Percentiles rank a stretch among this genome's conserved stretches.
Conservation (phyloP, 2,329 filamentous ascomycete species). For the Sarocladium strictum region DNA sequence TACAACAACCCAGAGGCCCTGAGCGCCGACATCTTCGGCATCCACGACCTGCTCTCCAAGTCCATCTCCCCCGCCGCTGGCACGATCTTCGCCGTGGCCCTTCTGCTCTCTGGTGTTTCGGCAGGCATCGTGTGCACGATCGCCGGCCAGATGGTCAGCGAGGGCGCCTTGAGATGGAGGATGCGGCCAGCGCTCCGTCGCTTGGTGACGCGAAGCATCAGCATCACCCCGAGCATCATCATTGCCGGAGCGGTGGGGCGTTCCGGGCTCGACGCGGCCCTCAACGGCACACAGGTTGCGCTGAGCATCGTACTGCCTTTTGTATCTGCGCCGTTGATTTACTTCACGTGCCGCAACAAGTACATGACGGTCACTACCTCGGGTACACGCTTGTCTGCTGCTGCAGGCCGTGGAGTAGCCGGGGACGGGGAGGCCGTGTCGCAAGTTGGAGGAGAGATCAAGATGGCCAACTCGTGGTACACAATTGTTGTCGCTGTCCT, state of each 20-base stretch:
- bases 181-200: constrained; percentile 58
- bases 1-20: constrained; percentile 40
- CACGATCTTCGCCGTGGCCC: constrained; percentile 75
- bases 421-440: constrained; percentile 19
- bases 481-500: constrained; percentile 47
- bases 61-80: constrained; percentile 71
- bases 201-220: constrained; percentile 71
- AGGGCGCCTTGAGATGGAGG: constrained; percentile 58
- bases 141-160: constrained; percentile 72
- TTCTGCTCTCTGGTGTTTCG: constrained; percentile 73
- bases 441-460: constrained; percentile 21
- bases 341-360: constrained; percentile 71
- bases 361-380: constrained; percentile 85
- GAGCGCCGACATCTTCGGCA: constrained; percentile 69
- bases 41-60: constrained; percentile 64
- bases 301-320: constrained; percentile 65
- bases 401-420: too few relatives aligned
- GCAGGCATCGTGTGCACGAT: constrained; percentile 88
- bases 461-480: constrained; percentile 54
- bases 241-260: constrained; percentile 75
- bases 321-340: constrained; percentile 75
- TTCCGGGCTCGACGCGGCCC: constrained; percentile 61
- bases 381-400: too few relatives aligned
- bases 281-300: constrained; percentile 44
- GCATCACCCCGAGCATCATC: constrained; percentile 75